Conservation (phyloP, 2,329 filamentous ascomycete genomes). For the Esteya vermicola region DNA sequence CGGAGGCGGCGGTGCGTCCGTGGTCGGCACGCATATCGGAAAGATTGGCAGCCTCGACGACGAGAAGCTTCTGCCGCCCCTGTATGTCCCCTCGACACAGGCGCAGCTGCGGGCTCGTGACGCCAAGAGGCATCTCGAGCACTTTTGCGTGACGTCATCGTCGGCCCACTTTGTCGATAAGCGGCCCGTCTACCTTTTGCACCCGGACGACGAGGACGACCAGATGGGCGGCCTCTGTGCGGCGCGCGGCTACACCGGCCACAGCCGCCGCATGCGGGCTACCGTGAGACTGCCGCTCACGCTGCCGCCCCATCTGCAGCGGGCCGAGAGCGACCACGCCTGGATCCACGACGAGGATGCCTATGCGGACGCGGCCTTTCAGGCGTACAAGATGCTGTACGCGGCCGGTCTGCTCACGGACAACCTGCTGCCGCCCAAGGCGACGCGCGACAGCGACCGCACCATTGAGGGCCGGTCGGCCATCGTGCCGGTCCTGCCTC, state of each 20-base stretch:
- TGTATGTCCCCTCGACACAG: conserved; percentile 23
- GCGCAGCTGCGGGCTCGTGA: conserved; percentile 60
- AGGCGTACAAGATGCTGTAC: conserved; percentile 61
- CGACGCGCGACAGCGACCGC: conserved; percentile 12
- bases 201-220: conserved; percentile 15
- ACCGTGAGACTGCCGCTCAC: conserved; percentile 58
- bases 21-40: too few species aligned
- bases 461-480: conserved; percentile 23
- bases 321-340: conserved; percentile 28
- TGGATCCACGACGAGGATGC: conserved; percentile 65
- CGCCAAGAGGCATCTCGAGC: conserved; percentile 61
- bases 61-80: conserved; percentile 14
- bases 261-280: conserved; percentile 27
- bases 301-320: conserved; percentile 48
- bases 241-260: neutral
- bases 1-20: too few species aligned
- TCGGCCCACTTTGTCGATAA: conserved; percentile 45
- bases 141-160: conserved; percentile 59
- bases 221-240: neutral
- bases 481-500: conserved; percentile 20
- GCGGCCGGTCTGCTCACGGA: conserved; percentile 60
- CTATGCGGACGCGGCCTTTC: conserved; percentile 68
- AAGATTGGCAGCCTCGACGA: conserved; percentile 18
- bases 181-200: conserved; percentile 52
- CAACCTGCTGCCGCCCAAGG: conserved; percentile 53